Percentiles rank a stretch among this genome's conserved stretches.
phyloP scores from a whole-genome alignment of 306 rosid genomes.

The Glycine tomentella region DNA sequence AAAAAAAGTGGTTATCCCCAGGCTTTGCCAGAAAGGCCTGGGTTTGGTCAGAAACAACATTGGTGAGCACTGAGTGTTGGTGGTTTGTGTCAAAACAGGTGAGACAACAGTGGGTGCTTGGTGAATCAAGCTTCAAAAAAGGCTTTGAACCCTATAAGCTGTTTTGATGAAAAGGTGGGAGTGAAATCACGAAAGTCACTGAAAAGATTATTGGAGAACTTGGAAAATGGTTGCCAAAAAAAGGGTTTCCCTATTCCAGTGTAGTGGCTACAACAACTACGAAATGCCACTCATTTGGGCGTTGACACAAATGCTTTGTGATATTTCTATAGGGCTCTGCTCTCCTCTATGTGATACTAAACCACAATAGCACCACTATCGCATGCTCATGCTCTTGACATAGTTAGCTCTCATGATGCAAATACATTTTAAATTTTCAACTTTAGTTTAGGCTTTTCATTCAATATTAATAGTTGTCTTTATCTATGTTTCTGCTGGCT shows the following conservation, averaged over 20 bases:
- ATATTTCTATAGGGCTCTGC: neutral
- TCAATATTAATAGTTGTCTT: conserved; percentile 3
- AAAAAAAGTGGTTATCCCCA: neutral
- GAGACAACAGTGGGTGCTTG: neutral
- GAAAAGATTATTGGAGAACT: neutral
- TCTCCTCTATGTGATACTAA: neutral
- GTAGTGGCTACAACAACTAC: neutral
- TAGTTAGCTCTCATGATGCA: conserved; percentile 12
- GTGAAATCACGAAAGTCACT: neutral
- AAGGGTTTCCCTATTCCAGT: neutral
- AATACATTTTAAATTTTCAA: conserved; percentile 32
- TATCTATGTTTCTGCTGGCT: conserved; percentile 17
- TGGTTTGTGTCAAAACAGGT: neutral
- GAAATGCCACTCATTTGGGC: neutral
- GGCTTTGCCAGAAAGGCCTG: neutral
- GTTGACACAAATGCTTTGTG: neutral
- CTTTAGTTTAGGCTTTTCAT: conserved; percentile 27
- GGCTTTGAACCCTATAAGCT: neutral
- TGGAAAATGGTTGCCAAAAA: neutral
- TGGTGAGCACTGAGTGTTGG: neutral
- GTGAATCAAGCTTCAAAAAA: neutral
- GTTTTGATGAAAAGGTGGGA: neutral
- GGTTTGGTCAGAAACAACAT: neutral
- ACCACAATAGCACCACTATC: neutral
- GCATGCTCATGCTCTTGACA: neutral